These are phyloP conservation scores for Cicer yamashitae DNA, from an alignment of 306 rosid species.

Conservation along the genomic window DNA sequence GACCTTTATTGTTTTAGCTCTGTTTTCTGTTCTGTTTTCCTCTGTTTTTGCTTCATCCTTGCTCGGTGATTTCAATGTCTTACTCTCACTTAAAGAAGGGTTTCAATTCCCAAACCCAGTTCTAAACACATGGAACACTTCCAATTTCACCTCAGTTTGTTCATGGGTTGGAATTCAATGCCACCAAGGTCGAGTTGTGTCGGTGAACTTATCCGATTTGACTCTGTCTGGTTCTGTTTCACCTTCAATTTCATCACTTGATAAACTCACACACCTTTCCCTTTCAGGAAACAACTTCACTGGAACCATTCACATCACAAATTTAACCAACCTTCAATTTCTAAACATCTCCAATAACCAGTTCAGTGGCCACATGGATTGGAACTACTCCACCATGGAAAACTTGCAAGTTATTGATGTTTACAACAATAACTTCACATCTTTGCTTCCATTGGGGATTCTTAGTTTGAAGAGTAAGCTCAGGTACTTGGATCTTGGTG, in stretches of 20 bases:
- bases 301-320: conserved; percentile 61
- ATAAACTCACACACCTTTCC: conserved; percentile 65
- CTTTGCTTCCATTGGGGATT: conserved; percentile 65
- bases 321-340: conserved; percentile 59
- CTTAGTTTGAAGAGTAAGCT: conserved; percentile 55
- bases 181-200: conserved; percentile 62
- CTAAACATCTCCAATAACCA: conserved; percentile 83
- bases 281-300: conserved; percentile 80
- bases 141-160: conserved; percentile 65
- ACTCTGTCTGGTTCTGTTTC: conserved; percentile 68
- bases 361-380: conserved; percentile 65
- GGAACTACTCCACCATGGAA: conserved; percentile 63
- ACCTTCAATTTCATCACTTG: conserved; percentile 63
- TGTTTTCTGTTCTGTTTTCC: conserved; percentile 62
- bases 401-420: conserved; percentile 74
- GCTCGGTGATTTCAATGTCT: conserved; percentile 66
- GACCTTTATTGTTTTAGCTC: conserved; percentile 51
- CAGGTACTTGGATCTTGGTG: conserved; percentile 76
- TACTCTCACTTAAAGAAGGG: conserved; percentile 63
- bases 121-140: conserved; percentile 62
- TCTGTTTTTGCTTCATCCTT: conserved; percentile 61
- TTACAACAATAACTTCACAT: conserved; percentile 79
- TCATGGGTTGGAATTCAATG: conserved; percentile 77
- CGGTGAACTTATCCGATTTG: conserved; percentile 69
- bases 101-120: conserved; percentile 65